phyloP scores from a whole-genome alignment of 768 basidiomycete species.

The Podaxis sp. region DNA sequence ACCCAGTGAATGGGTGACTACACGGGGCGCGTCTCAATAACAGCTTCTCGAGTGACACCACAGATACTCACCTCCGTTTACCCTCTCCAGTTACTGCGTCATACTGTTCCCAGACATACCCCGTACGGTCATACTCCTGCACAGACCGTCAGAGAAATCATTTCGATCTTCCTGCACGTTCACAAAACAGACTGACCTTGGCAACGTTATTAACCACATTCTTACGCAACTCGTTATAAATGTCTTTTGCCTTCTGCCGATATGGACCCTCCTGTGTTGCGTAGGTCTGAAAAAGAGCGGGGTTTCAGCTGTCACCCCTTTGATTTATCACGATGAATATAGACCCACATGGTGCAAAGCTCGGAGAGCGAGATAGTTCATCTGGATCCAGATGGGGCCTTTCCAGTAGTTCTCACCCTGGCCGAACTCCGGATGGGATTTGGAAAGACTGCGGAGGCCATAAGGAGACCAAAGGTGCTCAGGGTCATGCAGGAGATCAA shows the following conservation, averaged over 20 bases:
- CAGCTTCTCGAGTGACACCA: slow-evolving; percentile 11
- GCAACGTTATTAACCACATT: slow-evolving; percentile 87
- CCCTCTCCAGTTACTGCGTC: slow-evolving; percentile 84
- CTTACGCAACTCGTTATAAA: slow-evolving; percentile 77
- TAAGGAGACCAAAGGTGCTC: slow-evolving; percentile 89
- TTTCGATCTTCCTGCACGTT: neutral
- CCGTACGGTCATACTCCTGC: slow-evolving; percentile 89
- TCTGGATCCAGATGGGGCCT: slow-evolving; percentile 95
- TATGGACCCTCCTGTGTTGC: slow-evolving; percentile 78
- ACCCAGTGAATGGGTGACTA: slow-evolving; percentile 96
- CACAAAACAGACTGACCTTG: slow-evolving; percentile 32
- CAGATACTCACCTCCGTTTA: slow-evolving; percentile 64
- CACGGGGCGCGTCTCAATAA: slow-evolving; percentile 12
- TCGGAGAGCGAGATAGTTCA: slow-evolving; percentile 89
- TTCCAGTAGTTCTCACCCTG: slow-evolving; percentile 97
- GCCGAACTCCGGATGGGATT: slow-evolving; percentile 88
- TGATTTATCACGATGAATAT: neutral
- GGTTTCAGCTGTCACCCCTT: neutral
- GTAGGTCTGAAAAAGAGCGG: slow-evolving; percentile 57
- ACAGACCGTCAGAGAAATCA: neutral
- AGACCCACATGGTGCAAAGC: slow-evolving; percentile 70
- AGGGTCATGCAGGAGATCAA: slow-evolving; percentile 79
- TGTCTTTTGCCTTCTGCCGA: slow-evolving; percentile 68
- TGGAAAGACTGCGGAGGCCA: slow-evolving; percentile 86
- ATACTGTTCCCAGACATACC: slow-evolving; percentile 98